Evolutionary conservation across 495 filamentous ascomycete genomes (phyloP).

Genomic region (Tuber borchii): DNA sequence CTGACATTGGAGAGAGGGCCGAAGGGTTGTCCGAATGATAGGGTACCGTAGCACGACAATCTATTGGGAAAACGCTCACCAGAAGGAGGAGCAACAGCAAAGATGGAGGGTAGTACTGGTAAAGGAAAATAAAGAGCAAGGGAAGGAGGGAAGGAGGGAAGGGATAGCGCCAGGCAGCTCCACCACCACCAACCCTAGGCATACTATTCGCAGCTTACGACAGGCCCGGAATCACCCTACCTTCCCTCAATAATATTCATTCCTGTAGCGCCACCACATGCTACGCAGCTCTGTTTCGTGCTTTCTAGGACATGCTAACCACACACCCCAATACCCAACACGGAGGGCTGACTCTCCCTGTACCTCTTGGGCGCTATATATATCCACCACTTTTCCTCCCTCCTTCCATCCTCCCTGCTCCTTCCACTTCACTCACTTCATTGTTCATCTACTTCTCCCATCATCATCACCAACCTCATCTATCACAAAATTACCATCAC

Average conservation of each 20-base stretch:
- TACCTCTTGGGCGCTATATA: constrained; percentile 35
- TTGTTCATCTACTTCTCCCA: constrained; percentile 16
- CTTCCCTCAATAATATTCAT: constrained; percentile 32
- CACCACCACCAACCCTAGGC: constrained; percentile 18
- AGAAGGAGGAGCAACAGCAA: constrained; percentile 12
- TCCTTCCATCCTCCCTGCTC: constrained; percentile 23
- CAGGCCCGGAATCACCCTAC: constrained; percentile 34
- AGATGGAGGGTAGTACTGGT: constrained; percentile 17
- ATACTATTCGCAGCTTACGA: constrained; percentile 7
- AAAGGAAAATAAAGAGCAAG: constrained; percentile 4
- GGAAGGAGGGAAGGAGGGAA: constrained; percentile 3
- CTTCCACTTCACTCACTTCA: constrained; percentile 14
- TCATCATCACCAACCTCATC: constrained; percentile 15
- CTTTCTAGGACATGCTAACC: constrained; percentile 29
- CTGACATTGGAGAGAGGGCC: background rate
- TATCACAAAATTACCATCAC: constrained; percentile 9
- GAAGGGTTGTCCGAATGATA: constrained; percentile 21
- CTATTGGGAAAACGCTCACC: constrained; percentile 15
- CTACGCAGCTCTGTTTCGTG: constrained; percentile 31
- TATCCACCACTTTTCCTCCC: constrained; percentile 34
- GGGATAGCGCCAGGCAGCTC: constrained; percentile 27
- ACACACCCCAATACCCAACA: background rate
- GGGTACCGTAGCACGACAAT: constrained; percentile 21
- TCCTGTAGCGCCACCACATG: constrained; percentile 30
- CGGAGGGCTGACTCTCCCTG: constrained; percentile 30